Evolutionary conservation across 192 early-diverging fungal genomes (phyloP).

Genomic region (Rhizoclosmatium globosum): DNA sequence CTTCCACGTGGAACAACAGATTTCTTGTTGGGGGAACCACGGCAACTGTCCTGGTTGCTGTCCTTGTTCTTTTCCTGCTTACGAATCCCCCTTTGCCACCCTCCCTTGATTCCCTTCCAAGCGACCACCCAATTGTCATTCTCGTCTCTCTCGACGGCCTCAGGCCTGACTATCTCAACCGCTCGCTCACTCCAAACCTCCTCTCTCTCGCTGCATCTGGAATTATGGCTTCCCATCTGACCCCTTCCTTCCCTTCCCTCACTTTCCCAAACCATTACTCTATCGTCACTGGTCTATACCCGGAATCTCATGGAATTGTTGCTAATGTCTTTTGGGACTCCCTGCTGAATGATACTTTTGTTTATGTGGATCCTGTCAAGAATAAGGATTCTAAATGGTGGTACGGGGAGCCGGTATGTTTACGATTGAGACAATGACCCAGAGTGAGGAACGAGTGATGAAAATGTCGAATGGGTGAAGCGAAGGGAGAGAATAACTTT

Average conservation of each 20-base stretch:
- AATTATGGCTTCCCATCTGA: slow-evolving; percentile 66
- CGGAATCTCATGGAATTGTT: slow-evolving; percentile 91
- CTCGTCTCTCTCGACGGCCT: slow-evolving; percentile 90
- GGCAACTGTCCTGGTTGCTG: too few relatives aligned
- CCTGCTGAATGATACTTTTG: slow-evolving; percentile 73
- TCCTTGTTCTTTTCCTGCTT: too few relatives aligned
- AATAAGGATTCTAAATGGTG: slow-evolving; percentile 84
- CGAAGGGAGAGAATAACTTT: too few relatives aligned
- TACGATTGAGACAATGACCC: background rate
- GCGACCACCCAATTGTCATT: slow-evolving; percentile 44
- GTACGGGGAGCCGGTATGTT: slow-evolving; percentile 84
- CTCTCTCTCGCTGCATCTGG: slow-evolving; percentile 12
- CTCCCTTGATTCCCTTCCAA: too few relatives aligned
- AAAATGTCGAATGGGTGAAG: too few relatives aligned
- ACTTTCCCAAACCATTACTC: slow-evolving; percentile 97
- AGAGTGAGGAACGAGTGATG: background rate
- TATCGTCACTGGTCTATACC: slow-evolving; percentile 88
- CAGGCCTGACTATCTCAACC: slow-evolving; percentile 82
- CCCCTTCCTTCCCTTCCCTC: slow-evolving; percentile 76
- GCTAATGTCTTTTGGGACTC: slow-evolving; percentile 88
- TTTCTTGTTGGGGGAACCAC: too few relatives aligned
- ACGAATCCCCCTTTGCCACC: background rate
- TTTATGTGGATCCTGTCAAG: slow-evolving; percentile 71
- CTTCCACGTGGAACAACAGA: too few relatives aligned
- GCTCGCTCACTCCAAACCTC: slow-evolving; percentile 76